Percentiles rank a stretch among this genome's conserved stretches.
Evolutionary conservation across 352 stramenopile species (phyloP).

Genomic region (Phytophthora cryptogea): DNA sequence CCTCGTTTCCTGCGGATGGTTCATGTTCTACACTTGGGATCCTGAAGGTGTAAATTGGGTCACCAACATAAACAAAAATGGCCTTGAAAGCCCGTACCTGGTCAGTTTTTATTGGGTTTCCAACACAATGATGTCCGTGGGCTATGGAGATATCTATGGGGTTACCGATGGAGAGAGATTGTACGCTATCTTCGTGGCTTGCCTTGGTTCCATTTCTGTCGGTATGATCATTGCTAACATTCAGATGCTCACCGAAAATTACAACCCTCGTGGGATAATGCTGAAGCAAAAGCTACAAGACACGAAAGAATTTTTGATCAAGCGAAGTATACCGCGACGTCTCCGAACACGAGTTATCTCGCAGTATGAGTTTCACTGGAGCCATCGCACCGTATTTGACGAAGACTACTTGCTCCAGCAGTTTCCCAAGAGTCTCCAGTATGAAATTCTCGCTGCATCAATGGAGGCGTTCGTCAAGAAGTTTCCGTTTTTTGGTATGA

Average conservation of each 20-base stretch:
- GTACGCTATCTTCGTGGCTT: conserved; percentile 87
- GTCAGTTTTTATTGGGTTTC: conserved; percentile 93
- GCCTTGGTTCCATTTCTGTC: conserved; percentile 85
- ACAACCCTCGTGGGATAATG: conserved; percentile 80
- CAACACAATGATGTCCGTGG: conserved; percentile 94
- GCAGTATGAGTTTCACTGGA: conserved; percentile 86
- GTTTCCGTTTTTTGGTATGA: conserved; percentile 78
- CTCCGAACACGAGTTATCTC: conserved; percentile 73
- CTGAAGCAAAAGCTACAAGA: conserved; percentile 77
- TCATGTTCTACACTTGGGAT: conserved; percentile 86
- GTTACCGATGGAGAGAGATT: conserved; percentile 79
- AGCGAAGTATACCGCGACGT: conserved; percentile 63
- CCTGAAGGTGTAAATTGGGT: conserved; percentile 72
- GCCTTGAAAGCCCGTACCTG: conserved; percentile 78
- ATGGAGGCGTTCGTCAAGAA: conserved; percentile 81
- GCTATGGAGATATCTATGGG: conserved; percentile 90
- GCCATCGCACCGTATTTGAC: conserved; percentile 71
- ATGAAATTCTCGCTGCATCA: conserved; percentile 78
- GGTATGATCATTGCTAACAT: conserved; percentile 94
- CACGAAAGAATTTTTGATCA: conserved; percentile 82
- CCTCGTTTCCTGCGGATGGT: conserved; percentile 75
- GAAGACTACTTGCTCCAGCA: conserved; percentile 66
- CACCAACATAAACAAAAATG: conserved; percentile 46
- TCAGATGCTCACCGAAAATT: conserved; percentile 92
- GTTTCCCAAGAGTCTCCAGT: conserved; percentile 74